Evolutionary conservation across 768 basidiomycete species (phyloP), one percentile per base, ranked within the genome.

Genomic region (Pleurotus cornucopiae): DNA sequence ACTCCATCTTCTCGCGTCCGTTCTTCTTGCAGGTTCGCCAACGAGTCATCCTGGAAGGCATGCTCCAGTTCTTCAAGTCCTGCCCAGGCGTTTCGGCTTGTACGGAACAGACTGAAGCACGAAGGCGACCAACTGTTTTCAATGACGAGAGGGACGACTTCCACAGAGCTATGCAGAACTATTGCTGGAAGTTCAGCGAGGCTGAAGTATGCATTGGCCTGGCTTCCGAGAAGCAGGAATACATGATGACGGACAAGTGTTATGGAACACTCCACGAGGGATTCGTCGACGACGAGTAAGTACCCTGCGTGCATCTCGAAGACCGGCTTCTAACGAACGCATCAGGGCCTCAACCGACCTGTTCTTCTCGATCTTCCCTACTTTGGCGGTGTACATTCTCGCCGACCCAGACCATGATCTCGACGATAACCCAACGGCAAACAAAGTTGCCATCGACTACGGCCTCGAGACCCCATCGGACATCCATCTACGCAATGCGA

Each of bases 401-500:
- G 78, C 76, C 0, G 67, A 66, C 25, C 55, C 64, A 20, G 65
- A 66, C 3, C 59, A 62, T 9, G 63, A 58, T 3, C 57, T 53
- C 38, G 55, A 56, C 57, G 2, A 44, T 56, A 61, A 46, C 57
- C 60, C 37, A 57, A 54, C 66, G 2, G 58, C 63, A 0, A 34
- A 2, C 30, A 65, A 63, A 5, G 60, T 75, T n/a, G 73, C 65
- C 62, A 60, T 84, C 39, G 74, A 80, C 49, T 69, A 79, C 18
- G 82, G 81, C 12, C 61, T 73, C 37, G 83, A 85, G 66, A 76
- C 74, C 0, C 73, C 75, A 0, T 70, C 72, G 1, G 84, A 85
- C 65, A 76, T 85, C n/a, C 80, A 83, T 61, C 69, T 85, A 25
- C 79, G 84, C 18, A 85, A 85, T 48, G 75, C 81, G 9, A 78